phyloP scores from a whole-genome alignment of 306 rosid genomes.

The Sicyos edulis region DNA sequence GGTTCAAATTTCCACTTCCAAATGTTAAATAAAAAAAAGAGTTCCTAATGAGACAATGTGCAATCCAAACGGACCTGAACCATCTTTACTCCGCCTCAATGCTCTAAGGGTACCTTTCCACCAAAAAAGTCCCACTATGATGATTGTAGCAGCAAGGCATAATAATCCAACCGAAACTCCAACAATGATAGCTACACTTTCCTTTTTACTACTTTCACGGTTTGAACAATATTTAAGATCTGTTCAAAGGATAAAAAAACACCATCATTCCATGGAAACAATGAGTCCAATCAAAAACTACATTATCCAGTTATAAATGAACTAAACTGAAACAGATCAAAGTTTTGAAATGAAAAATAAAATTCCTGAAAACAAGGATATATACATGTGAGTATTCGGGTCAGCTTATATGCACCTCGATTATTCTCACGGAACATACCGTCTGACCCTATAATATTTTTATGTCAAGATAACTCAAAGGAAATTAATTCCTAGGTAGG shows the following conservation, averaged over 20 bases:
- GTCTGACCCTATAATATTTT: no score
- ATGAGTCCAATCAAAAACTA: background rate
- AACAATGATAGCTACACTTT: slow-evolving; percentile 22
- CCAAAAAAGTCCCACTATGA: slow-evolving; percentile 43
- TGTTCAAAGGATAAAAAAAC: slow-evolving; percentile 18
- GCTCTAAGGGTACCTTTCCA: slow-evolving; percentile 38
- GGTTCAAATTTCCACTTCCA: no score
- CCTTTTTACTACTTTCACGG: slow-evolving; percentile 28
- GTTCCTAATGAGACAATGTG: background rate
- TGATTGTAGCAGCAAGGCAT: slow-evolving; percentile 26
- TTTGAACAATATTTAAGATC: slow-evolving; percentile 42
- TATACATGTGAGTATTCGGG: background rate
- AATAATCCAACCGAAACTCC: slow-evolving; percentile 35
- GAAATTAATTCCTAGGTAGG: no score
- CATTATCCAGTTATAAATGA: background rate
- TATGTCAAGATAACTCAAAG: no score
- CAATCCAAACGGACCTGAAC: slow-evolving; percentile 8
- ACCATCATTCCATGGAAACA: slow-evolving; percentile 6
- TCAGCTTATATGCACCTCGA: no score
- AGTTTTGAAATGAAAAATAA: background rate
- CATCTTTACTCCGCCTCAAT: slow-evolving; percentile 21
- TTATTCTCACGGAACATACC: no score
- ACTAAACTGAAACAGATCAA: background rate
- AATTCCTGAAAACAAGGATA: background rate
- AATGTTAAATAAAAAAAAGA: background rate